Conservation (phyloP, 2,329 filamentous ascomycete species). For the Meredithiella fracta region DNA sequence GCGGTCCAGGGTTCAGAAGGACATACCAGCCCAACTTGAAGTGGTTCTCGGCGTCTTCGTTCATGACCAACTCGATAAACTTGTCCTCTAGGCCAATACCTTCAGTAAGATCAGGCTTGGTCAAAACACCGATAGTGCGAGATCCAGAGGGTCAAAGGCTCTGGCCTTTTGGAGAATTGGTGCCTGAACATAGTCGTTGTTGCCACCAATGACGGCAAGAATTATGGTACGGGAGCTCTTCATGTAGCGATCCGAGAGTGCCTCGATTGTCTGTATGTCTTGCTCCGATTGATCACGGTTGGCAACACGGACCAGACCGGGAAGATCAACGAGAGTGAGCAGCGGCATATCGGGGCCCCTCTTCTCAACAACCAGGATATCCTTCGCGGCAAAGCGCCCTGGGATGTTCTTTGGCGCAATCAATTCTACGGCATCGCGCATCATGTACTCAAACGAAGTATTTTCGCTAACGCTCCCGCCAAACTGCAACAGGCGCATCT, state of each 20-base stretch:
- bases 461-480: slow-evolving; percentile 30
- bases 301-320: slow-evolving; percentile 38
- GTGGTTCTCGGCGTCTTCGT: slow-evolving; percentile 32
- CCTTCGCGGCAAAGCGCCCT: slow-evolving; percentile 33
- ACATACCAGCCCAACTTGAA: slow-evolving; percentile 37
- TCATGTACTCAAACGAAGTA: slow-evolving; percentile 33
- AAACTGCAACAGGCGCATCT: slow-evolving; percentile 31
- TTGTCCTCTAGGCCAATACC: slow-evolving; percentile 36
- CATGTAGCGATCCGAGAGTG: slow-evolving; percentile 37
- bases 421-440: slow-evolving; percentile 33
- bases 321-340: slow-evolving; percentile 45
- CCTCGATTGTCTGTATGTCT: slow-evolving; percentile 36
- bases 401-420: slow-evolving; percentile 35
- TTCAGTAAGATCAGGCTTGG: slow-evolving; percentile 37
- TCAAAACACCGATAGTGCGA: slow-evolving; percentile 35
- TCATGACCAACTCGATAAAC: slow-evolving; percentile 36
- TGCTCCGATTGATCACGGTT: slow-evolving; percentile 35
- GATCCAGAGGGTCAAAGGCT: slow-evolving; percentile 33
- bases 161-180: slow-evolving; percentile 35
- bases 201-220: slow-evolving; percentile 37
- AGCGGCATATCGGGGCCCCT: slow-evolving; percentile 41
- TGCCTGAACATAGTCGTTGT: slow-evolving; percentile 37
- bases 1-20: slow-evolving; percentile 31
- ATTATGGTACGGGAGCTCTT: slow-evolving; percentile 39
- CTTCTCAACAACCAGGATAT: slow-evolving; percentile 42